phyloP scores from a whole-genome alignment of 495 filamentous ascomycete species.

The Penicillium nucicola region DNA sequence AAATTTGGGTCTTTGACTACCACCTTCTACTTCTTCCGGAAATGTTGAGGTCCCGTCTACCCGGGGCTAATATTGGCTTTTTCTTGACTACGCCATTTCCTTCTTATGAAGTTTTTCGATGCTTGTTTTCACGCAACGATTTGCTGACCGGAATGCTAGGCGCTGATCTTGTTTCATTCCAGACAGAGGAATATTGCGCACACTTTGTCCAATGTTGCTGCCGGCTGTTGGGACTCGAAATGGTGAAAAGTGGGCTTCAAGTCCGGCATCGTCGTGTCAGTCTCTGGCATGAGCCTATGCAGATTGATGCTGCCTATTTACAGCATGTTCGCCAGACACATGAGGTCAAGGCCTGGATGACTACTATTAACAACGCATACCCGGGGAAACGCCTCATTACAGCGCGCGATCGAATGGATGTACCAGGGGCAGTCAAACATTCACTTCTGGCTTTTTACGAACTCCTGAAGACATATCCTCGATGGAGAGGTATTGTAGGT shows the following conservation, averaged over 20 bases:
- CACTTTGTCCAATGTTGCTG: constrained; percentile 92
- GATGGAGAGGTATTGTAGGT: constrained; percentile 69
- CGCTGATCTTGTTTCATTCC: constrained; percentile 85
- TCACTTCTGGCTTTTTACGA: constrained; percentile 85
- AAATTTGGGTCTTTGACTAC: constrained; percentile 91
- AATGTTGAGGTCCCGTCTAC: constrained; percentile 74
- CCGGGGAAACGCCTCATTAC: constrained; percentile 79
- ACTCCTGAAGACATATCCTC: constrained; percentile 80
- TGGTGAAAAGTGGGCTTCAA: constrained; percentile 73
- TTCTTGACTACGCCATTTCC: constrained; percentile 90
- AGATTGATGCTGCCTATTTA: constrained; percentile 67
- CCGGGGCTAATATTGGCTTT: constrained; percentile 85
- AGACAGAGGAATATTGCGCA: constrained; percentile 84
- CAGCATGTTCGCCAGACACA: constrained; percentile 58
- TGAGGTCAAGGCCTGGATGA: constrained; percentile 70
- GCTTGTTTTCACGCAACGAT: constrained; percentile 71
- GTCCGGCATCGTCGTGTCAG: constrained; percentile 81
- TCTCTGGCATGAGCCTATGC: constrained; percentile 49
- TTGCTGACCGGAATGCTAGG: constrained; percentile 84
- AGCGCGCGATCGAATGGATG: constrained; percentile 83
- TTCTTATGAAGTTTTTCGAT: constrained; percentile 87
- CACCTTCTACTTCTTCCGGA: constrained; percentile 77
- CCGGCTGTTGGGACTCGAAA: constrained; percentile 74
- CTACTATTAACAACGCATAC: constrained; percentile 67
- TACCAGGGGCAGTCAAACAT: constrained; percentile 79